phyloP scores from a whole-genome alignment of 371 early-diverging fungal species.

The Chytridium lagenaria region DNA sequence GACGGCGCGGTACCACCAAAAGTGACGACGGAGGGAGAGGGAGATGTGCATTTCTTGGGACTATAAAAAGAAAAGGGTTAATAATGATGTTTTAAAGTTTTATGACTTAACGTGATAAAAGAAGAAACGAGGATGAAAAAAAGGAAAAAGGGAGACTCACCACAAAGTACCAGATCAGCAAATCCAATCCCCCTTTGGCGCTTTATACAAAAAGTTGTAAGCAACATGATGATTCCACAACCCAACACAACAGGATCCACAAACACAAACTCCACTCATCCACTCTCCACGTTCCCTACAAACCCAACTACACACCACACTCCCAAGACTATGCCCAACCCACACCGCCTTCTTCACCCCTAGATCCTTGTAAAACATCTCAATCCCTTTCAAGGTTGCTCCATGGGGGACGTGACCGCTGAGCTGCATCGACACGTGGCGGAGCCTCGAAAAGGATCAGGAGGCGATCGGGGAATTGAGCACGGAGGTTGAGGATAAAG shows the following conservation, averaged over 20 bases:
- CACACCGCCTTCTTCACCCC: conserved; percentile 19
- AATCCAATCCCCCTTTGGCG: conserved; percentile 30
- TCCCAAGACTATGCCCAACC: conserved; percentile 42
- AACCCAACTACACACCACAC: conserved; percentile 41
- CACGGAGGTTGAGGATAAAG: conserved; percentile 22
- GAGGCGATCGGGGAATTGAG: conserved; percentile 25
- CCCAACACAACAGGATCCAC: conserved; percentile 43
- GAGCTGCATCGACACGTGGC: conserved; percentile 44
- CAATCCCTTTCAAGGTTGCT: conserved; percentile 24
- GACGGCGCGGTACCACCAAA: conserved; percentile 32
- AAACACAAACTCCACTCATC: conserved; percentile 25
- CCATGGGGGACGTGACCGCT: conserved; percentile 27
- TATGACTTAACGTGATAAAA: no score
- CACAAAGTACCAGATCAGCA: conserved; percentile 40
- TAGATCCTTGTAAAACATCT: conserved; percentile 21
- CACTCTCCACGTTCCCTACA: conserved; percentile 20
- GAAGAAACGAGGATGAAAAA: no score
- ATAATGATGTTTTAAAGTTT: neutral
- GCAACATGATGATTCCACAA: conserved; percentile 38
- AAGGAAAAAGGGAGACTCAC: conserved; percentile 6
- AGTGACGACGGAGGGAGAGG: conserved; percentile 30
- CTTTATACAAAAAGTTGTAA: conserved; percentile 45
- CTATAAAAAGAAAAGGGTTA: neutral
- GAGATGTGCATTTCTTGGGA: conserved; percentile 34
- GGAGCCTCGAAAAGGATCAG: conserved; percentile 39